Evolutionary conservation across 2,329 filamentous ascomycete genomes (phyloP).

Genomic region (Anthostomella pinea): DNA sequence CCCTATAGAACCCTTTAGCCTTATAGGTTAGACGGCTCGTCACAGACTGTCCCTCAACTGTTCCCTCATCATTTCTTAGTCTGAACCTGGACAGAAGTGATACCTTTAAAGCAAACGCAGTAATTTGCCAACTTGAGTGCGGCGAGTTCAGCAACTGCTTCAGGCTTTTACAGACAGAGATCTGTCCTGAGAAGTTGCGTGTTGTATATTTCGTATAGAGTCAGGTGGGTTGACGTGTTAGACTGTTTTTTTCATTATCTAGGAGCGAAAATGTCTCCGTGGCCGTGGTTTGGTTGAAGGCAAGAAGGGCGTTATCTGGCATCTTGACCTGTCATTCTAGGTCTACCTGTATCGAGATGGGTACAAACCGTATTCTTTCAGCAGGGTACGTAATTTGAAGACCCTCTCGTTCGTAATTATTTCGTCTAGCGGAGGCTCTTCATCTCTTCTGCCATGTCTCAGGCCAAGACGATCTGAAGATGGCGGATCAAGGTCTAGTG

Average conservation of each 20-base stretch:
- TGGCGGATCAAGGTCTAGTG: background rate
- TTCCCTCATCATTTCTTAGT: too few relatives aligned
- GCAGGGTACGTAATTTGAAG: background rate
- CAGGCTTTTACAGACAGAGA: too few relatives aligned
- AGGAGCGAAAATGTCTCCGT: conserved; percentile 26
- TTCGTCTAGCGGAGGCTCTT: conserved; percentile 30
- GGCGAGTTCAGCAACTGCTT: too few relatives aligned
- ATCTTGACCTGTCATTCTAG: conserved; percentile 15
- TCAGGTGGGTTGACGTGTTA: conserved; percentile 1
- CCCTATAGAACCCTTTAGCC: too few relatives aligned
- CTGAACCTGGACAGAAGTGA: too few relatives aligned
- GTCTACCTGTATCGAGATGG: background rate
- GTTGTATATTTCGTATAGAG: conserved; percentile 3
- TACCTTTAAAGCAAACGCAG: too few relatives aligned
- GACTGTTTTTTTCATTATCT: conserved; percentile 5
- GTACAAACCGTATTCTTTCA: conserved; percentile 3
- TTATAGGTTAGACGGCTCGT: too few relatives aligned
- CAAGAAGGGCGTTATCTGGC: conserved; percentile 24
- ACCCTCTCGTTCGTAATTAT: background rate
- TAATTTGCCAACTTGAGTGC: too few relatives aligned
- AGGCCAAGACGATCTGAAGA: conserved; percentile 1
- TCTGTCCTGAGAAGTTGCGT: conserved; percentile 4
- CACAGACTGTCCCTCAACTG: too few relatives aligned
- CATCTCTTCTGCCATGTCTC: background rate
- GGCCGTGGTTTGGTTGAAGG: conserved; percentile 24